Evolutionary conservation across 2,329 filamentous ascomycete genomes (phyloP).

Genomic region (Clonostachys byssicola): DNA sequence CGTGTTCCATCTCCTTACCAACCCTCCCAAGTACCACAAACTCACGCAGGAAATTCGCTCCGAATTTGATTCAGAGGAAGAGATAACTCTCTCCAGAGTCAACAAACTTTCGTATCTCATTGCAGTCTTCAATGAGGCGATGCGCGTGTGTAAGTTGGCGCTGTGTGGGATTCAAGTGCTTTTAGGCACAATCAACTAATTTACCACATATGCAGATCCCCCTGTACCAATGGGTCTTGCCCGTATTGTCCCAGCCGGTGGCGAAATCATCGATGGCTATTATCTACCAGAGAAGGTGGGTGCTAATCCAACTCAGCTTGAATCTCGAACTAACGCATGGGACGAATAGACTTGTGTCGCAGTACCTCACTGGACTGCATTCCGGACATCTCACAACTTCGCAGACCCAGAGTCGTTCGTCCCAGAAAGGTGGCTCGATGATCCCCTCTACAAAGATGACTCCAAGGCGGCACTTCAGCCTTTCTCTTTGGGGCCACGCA

Average conservation of each 20-base stretch:
- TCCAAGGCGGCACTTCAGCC: slow-evolving; percentile 15
- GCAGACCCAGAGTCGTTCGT: slow-evolving; percentile 21
- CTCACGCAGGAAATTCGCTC: background rate
- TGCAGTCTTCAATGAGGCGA: slow-evolving; percentile 25
- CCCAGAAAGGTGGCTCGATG: slow-evolving; percentile 29
- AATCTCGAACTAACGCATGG: too few species aligned
- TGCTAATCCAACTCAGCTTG: too few species aligned
- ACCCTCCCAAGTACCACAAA: background rate
- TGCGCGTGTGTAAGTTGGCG: slow-evolving; percentile 27
- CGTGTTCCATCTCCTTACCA: slow-evolving; percentile 8
- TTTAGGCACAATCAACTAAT: too few species aligned
- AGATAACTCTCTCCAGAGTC: slow-evolving; percentile 20
- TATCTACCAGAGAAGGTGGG: too few species aligned
- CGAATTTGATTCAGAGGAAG: slow-evolving; percentile 11
- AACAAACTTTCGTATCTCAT: slow-evolving; percentile 26
- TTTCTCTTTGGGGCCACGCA: slow-evolving; percentile 12
- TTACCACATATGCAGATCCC: slow-evolving; percentile 2
- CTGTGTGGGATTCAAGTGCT: too few species aligned
- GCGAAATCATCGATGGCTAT: background rate
- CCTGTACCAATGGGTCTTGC: slow-evolving; percentile 4
- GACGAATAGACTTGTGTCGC: too few species aligned
- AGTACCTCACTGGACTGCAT: too few species aligned
- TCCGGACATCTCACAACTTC: slow-evolving; percentile 13
- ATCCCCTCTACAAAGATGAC: slow-evolving; percentile 12
- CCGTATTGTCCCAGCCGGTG: background rate